Conservation (phyloP, 192 early-diverging fungal species). For the Kappamyces sp. region DNA sequence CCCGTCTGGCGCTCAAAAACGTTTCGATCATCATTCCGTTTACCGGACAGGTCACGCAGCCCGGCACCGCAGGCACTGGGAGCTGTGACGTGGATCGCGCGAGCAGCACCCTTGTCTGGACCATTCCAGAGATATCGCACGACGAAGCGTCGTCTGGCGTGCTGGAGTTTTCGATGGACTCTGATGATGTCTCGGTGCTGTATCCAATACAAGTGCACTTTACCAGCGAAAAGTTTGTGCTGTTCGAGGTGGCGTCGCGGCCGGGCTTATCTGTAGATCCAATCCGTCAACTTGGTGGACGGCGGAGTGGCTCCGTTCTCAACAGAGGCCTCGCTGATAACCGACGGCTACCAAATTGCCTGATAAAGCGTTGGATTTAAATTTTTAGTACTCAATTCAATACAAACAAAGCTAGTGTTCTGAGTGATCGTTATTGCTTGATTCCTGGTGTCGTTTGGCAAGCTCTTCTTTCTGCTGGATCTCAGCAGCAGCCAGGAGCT, state of each 20-base stretch:
- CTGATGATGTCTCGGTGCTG: slow-evolving; percentile 71
- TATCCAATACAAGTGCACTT: slow-evolving; percentile 86
- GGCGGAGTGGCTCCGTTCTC: slow-evolving; percentile 64
- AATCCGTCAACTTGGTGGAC: slow-evolving; percentile 46
- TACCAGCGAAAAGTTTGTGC: slow-evolving; percentile 63
- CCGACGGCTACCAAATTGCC: slow-evolving; percentile 78
- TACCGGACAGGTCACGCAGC: slow-evolving; percentile 56
- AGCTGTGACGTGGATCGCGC: slow-evolving; percentile 70
- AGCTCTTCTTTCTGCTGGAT: no score
- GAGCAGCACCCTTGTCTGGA: slow-evolving; percentile 74
- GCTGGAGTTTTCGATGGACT: slow-evolving; percentile 75
- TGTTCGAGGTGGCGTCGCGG: slow-evolving; percentile 39
- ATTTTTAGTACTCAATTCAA: neutral
- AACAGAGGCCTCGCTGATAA: slow-evolving; percentile 60
- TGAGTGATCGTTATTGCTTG: no score
- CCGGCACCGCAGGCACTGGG: slow-evolving; percentile 62
- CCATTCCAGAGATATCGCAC: slow-evolving; percentile 72
- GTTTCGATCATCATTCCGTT: slow-evolving; percentile 87
- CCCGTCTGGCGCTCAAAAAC: slow-evolving; percentile 72
- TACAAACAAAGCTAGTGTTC: no score
- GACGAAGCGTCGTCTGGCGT: slow-evolving; percentile 47
- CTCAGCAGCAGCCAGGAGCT: no score
- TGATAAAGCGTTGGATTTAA: slow-evolving; percentile 32
- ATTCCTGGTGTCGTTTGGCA: no score
- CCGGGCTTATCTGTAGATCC: slow-evolving; percentile 38